A percentile compares a stretch with the other conserved stretches of the same genome.
phyloP scores from a whole-genome alignment of 306 rosid species.

The Cicer cuneatum region DNA sequence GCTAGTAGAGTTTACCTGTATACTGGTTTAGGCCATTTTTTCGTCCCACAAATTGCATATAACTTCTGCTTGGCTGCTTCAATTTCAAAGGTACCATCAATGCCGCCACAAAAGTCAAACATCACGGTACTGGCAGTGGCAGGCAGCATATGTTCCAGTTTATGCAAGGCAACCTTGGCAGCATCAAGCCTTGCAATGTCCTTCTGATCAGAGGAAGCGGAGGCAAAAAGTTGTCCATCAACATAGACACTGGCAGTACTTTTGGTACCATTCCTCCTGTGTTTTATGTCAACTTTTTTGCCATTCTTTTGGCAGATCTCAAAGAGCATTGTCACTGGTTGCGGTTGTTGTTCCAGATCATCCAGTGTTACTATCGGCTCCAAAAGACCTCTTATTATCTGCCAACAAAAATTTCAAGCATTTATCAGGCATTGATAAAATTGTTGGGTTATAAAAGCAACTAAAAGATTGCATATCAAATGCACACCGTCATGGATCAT shows the following conservation, averaged over 20 bases:
- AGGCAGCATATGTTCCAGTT: conserved; percentile 42
- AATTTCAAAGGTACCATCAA: conserved; percentile 53
- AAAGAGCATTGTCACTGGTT: conserved; percentile 66
- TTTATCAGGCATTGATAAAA: background rate
- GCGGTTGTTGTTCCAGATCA: conserved; percentile 62
- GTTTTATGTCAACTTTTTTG: conserved; percentile 56
- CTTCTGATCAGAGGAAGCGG: conserved; percentile 65
- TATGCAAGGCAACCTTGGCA: conserved; percentile 64
- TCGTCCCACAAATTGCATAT: conserved; percentile 56
- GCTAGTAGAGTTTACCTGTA: conserved; percentile 53
- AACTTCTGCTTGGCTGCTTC: conserved; percentile 65
- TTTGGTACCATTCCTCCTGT: conserved; percentile 48
- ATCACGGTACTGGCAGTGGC: background rate
- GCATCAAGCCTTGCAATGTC: conserved; percentile 73
- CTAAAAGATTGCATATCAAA: background rate
- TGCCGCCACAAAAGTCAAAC: background rate
- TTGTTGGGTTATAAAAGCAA: background rate
- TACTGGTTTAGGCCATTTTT: conserved; percentile 65
- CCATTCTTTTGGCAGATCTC: conserved; percentile 75
- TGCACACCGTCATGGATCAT: background rate
- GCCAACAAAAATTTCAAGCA: conserved; percentile 29
- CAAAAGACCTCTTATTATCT: conserved; percentile 66
- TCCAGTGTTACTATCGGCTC: conserved; percentile 72
- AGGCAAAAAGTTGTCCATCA: conserved; percentile 59
- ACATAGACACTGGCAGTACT: conserved; percentile 58